These are phyloP conservation scores for Rosellinia necatrix DNA, from an alignment of 2,329 filamentous ascomycete species.

Conservation along the genomic window DNA sequence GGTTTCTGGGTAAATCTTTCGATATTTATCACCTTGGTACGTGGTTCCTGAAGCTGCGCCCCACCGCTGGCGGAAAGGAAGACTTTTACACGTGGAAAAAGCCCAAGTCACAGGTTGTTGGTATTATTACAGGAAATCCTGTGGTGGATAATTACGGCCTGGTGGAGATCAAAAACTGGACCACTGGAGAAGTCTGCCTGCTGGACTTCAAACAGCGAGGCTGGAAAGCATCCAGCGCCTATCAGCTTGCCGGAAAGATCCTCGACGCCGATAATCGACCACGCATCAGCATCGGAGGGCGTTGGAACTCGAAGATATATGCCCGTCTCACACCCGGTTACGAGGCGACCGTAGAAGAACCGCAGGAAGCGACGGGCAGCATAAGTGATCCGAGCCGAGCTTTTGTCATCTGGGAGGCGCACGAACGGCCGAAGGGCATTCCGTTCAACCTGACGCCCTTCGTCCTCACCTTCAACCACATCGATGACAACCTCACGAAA, in stretches of 20 bases:
- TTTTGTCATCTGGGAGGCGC: conserved; percentile 91
- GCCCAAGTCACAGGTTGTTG: conserved; percentile 94
- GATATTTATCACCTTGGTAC: conserved; percentile 96
- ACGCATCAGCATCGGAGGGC: conserved; percentile 86
- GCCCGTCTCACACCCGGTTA: conserved; percentile 90
- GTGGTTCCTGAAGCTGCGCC: conserved; percentile 90
- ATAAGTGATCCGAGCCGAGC: conserved; percentile 72
- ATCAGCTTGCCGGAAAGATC: conserved; percentile 85
- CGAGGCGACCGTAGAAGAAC: conserved; percentile 71
- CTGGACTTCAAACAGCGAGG: conserved; percentile 94
- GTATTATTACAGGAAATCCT: conserved; percentile 95
- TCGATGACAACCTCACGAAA: conserved; percentile 78
- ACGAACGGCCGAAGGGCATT: conserved; percentile 78
- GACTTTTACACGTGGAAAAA: conserved; percentile 99
- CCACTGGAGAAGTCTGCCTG: conserved; percentile 85
- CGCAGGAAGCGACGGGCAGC: conserved; percentile 55
- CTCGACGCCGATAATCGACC: conserved; percentile 79
- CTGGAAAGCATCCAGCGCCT: conserved; percentile 93
- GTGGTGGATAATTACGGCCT: conserved; percentile 97
- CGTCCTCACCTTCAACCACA: conserved; percentile 89
- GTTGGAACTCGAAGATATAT: conserved; percentile 98
- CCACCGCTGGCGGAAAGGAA: conserved; percentile 72
- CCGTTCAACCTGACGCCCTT: conserved; percentile 98
- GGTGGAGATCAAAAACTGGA: conserved; percentile 98
- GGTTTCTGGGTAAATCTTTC: conserved; percentile 97